phyloP scores from a whole-genome alignment of 75 land plant genomes.

The Larix kaempferi region DNA sequence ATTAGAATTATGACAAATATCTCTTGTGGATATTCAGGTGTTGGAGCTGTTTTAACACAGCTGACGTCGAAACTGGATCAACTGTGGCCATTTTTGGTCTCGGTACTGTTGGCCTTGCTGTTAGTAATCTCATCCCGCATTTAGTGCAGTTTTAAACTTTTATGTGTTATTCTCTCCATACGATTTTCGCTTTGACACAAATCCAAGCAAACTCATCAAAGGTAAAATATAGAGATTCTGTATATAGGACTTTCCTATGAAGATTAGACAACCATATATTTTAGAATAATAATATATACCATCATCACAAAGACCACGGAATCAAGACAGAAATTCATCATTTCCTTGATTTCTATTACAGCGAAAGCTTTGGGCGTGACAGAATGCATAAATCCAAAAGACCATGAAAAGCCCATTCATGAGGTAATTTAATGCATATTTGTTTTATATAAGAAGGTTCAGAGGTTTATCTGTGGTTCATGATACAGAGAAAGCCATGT shows the following conservation, averaged over 20 bases:
- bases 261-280: too few species aligned
- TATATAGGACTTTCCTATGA: too few species aligned
- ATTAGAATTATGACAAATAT: too few species aligned
- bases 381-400: slow-evolving; percentile 33
- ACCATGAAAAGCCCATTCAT: slow-evolving; percentile 30
- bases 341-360: background rate
- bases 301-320: too few species aligned
- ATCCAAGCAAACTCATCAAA: slow-evolving; percentile 22
- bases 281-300: too few species aligned
- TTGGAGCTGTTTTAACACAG: slow-evolving; percentile 77
- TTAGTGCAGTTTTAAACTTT: background rate
- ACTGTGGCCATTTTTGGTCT: slow-evolving; percentile 83
- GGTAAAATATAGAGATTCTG: too few species aligned
- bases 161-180: background rate
- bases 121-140: slow-evolving; percentile 14
- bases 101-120: slow-evolving; percentile 90
- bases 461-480: too few species aligned
- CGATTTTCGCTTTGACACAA: slow-evolving; percentile 9
- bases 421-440: slow-evolving; percentile 15
- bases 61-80: slow-evolving; percentile 64
- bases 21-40: too few species aligned
- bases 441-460: too few species aligned
- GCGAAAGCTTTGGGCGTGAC: slow-evolving; percentile 27
- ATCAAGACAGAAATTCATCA: too few species aligned
- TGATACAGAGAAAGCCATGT: too few species aligned